A percentile compares a stretch with the other conserved stretches of the same genome.
These are phyloP conservation scores for Prunus mongolica DNA, from an alignment of 306 rosid genomes.

Conservation along the genomic window DNA sequence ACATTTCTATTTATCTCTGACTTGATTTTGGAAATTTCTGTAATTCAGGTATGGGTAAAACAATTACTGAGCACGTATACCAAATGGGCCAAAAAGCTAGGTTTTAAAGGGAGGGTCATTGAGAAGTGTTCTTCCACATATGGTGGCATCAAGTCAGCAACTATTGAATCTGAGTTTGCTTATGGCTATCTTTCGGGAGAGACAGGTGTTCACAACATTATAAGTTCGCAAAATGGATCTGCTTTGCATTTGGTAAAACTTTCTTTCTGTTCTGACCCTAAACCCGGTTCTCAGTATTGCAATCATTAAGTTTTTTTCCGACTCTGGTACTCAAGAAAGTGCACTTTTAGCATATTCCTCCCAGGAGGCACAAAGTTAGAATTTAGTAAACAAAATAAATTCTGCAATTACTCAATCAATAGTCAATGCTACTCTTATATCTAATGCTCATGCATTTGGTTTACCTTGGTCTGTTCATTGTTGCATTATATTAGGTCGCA, in stretches of 20 bases:
- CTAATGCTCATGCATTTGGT: not conserved
- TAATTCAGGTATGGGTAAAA: constrained; percentile 70
- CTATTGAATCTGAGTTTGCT: constrained; percentile 67
- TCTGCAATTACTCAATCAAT: not conserved
- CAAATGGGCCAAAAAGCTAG: constrained; percentile 75
- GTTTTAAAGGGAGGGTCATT: constrained; percentile 60
- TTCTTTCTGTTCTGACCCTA: constrained; percentile 14
- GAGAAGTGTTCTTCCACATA: constrained; percentile 42
- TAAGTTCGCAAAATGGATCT: constrained; percentile 42
- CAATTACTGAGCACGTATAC: constrained; percentile 62
- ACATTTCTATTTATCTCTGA: constrained; percentile 14
- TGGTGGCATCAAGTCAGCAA: constrained; percentile 57
- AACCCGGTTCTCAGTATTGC: not conserved
- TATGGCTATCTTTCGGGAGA: constrained; percentile 85
- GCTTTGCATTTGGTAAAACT: constrained; percentile 39
- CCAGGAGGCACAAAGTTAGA: too few relatives aligned
- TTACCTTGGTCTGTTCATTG: not conserved
- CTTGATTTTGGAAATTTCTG: constrained; percentile 12
- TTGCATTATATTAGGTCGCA: not conserved
- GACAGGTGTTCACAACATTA: constrained; percentile 62
- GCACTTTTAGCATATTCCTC: too few relatives aligned
- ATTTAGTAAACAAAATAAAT: too few relatives aligned
- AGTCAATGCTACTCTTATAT: not conserved
- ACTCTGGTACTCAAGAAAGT: too few relatives aligned
- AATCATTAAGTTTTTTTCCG: too few relatives aligned